A percentile compares a stretch with the other conserved stretches of the same genome.
Evolutionary conservation across 1,284 basidiomycete species (phyloP).

Genomic region (Sparassis latifolia): DNA sequence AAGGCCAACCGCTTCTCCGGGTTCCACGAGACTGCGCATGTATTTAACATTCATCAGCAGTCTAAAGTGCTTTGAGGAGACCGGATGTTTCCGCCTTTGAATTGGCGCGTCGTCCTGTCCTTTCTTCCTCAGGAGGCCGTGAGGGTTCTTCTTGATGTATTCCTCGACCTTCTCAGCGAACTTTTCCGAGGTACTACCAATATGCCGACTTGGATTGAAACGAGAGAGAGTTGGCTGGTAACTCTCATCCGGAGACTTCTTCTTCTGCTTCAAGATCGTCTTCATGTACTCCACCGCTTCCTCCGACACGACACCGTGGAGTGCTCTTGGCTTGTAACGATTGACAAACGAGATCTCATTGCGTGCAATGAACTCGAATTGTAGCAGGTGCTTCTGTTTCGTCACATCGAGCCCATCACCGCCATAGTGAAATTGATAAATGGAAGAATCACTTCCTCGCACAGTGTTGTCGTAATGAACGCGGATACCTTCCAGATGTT

Average conservation of each 20-base stretch:
- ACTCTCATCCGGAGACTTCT: slow-evolving; percentile 48
- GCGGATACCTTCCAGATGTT: slow-evolving; percentile 94
- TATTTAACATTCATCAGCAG: slow-evolving; percentile 87
- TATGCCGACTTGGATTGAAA: slow-evolving; percentile 74
- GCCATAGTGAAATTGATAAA: slow-evolving; percentile 97
- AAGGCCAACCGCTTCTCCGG: slow-evolving; percentile 95
- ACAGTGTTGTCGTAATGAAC: slow-evolving; percentile 99
- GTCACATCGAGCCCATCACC: slow-evolving; percentile 97
- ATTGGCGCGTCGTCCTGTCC: slow-evolving; percentile 33
- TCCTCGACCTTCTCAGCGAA: slow-evolving; percentile 81
- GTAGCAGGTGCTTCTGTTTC: slow-evolving; percentile 85
- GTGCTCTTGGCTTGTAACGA: slow-evolving; percentile 61
- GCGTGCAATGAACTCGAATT: slow-evolving; percentile 91
- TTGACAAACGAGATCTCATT: slow-evolving; percentile 83
- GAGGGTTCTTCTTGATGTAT: slow-evolving; percentile 79
- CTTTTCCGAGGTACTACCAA: slow-evolving; percentile 91
- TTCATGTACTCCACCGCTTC: slow-evolving; percentile 81
- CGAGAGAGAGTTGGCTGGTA: slow-evolving; percentile 71
- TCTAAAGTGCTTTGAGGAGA: slow-evolving; percentile 63
- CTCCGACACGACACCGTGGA: slow-evolving; percentile 55
- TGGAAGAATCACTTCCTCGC: slow-evolving; percentile 87
- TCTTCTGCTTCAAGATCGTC: slow-evolving; percentile 75
- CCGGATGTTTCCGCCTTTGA: slow-evolving; percentile 40
- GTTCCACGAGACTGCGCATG: slow-evolving; percentile 90
- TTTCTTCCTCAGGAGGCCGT: slow-evolving; percentile 65